Evolutionary conservation across 805 yeast species (phyloP), one percentile per base, ranked within the genome.

Genomic region (Starmerella bombicola): DNA sequence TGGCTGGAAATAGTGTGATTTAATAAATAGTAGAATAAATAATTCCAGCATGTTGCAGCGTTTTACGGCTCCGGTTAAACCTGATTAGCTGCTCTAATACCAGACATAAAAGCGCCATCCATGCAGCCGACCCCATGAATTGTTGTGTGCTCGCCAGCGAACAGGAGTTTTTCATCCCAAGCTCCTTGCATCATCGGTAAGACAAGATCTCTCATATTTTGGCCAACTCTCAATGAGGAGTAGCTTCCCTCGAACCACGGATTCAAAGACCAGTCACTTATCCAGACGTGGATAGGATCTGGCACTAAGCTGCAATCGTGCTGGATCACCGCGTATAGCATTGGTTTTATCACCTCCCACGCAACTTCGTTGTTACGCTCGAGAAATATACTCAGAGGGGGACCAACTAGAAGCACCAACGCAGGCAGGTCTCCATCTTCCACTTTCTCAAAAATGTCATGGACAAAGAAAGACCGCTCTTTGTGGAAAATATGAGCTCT

Each of bases 111-210:
- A 0, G 94, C 94, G 1, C 93, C 95, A 56, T 83, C 88, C 13
- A 78, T 86, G 51, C 93, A 84, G 0, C 94, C 95, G 13, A 83
- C 80, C 5, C 93, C 93, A 51, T 80, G 91, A 51, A 74, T 61
- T 21, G 77, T 73, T 0, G 94, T 79, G 55, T 83, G 93, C 54
- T 83, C 95, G 4, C 95, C 95, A 0, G 93, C 93, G 65, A 83
- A 83, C 31, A 93, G 64, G 3, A 83, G 62, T 12, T 67, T 66
- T n/a, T 67, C 74, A 18, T 34, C 38, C 41, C 41, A 38, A 21
- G 69, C 61, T 0, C 82, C 80, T 23, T 69, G 68, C 15, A 69
- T 64, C 40, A 80, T 63, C 15, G 76, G 78, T 10, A 76, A 56
- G 0, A 78, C 68, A 22, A 72, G 52, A 38, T 70, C 76, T 0